Percentiles rank a stretch among this genome's conserved stretches.
Conservation (phyloP, 2,329 filamentous ascomycete species). For the Sporothrix inflata region DNA sequence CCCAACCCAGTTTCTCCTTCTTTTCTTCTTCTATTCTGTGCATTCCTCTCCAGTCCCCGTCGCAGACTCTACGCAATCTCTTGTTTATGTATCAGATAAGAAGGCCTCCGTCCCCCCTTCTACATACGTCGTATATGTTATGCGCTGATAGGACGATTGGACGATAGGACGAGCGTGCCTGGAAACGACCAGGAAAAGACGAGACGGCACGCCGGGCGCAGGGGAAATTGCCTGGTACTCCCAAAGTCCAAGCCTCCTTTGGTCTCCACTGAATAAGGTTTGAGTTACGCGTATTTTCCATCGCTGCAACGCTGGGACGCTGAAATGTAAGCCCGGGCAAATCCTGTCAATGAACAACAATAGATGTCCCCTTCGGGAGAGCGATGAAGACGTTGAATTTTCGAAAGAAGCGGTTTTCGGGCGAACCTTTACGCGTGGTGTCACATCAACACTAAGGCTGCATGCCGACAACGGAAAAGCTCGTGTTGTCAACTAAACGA, state of each 20-base stretch:
- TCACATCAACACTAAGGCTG: background rate
- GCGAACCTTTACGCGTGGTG: background rate
- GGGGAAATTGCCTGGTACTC: background rate
- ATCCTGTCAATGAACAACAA: background rate
- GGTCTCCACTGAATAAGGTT: constrained; percentile 15
- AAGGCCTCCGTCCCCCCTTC: background rate
- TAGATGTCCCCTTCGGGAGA: too few species aligned
- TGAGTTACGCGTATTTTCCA: background rate
- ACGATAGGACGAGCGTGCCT: background rate
- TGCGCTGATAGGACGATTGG: background rate
- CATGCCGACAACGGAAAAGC: background rate
- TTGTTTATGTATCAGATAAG: background rate
- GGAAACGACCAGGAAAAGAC: background rate
- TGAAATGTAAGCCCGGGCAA: background rate
- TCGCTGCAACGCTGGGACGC: background rate
- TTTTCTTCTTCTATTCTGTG: background rate
- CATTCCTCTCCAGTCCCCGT: background rate
- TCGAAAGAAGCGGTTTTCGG: too few species aligned
- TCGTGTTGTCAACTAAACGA: background rate
- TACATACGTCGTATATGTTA: background rate
- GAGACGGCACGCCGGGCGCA: background rate
- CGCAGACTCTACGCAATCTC: background rate
- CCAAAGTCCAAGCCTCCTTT: background rate
- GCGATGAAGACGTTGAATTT: too few species aligned
- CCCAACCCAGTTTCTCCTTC: background rate